phyloP scores from a whole-genome alignment of 2,329 filamentous ascomycete species.

The Endoconidiophora laricicola region DNA sequence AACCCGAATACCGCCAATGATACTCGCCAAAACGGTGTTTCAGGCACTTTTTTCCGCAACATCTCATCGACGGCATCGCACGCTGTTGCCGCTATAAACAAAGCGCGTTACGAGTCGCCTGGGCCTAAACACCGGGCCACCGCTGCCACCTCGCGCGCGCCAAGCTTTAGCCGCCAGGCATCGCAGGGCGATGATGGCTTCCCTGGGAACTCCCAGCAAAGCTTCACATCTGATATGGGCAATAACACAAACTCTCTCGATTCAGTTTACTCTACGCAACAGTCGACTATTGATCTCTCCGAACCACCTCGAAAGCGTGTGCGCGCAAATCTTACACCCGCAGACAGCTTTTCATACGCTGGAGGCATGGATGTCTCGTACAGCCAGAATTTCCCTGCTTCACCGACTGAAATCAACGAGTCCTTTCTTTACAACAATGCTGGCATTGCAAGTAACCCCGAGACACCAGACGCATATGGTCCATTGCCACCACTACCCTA shows the following conservation, averaged over 20 bases:
- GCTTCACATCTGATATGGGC: conserved; percentile 57
- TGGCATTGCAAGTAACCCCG: conserved; percentile 15
- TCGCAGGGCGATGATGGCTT: conserved; percentile 49
- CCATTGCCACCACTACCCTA: conserved; percentile 49
- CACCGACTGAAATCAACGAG: conserved; percentile 65
- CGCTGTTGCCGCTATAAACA: conserved; percentile 90
- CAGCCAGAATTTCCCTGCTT: conserved; percentile 42
- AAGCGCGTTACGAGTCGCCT: conserved; percentile 83
- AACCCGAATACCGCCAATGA: conserved; percentile 48
- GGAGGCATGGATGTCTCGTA: conserved; percentile 27
- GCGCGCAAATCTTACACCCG: conserved; percentile 35
- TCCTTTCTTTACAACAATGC: conserved; percentile 53
- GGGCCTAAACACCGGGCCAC: conserved; percentile 40
- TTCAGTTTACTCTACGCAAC: conserved; percentile 11
- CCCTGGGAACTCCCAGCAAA: conserved; percentile 69
- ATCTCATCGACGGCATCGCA: conserved; percentile 88
- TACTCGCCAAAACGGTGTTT: conserved; percentile 45
- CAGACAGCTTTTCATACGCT: conserved; percentile 35
- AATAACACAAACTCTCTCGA: conserved; percentile 31
- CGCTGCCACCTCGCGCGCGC: conserved; percentile 23
- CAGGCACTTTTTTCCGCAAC: conserved; percentile 91
- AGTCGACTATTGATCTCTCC: conserved; percentile 33
- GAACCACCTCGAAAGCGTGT: conserved; percentile 76
- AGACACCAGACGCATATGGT: conserved; percentile 30
- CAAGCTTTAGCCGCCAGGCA: conserved; percentile 54